Evolutionary conservation across 2,329 filamentous ascomycete genomes (phyloP), one percentile per base, ranked within the genome.

Genomic region (Talaromyces sp.): DNA sequence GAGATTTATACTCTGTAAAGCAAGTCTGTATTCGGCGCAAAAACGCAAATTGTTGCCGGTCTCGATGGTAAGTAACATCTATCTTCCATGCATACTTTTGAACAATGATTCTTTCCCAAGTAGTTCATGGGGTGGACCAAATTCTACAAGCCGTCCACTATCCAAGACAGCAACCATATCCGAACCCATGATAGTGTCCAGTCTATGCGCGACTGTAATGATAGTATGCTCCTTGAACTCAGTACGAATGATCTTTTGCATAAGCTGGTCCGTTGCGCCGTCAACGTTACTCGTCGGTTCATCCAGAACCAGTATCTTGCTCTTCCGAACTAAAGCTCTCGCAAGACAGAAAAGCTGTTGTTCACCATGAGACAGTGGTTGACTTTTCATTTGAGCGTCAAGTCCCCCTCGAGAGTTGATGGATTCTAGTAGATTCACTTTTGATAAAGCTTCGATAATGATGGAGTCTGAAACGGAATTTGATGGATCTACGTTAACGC

Each of bases 201-300:
- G 79, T 2, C 89, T 83, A 71, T 92, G 89, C 1, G 89, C 89
- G 72, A 91, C 91, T 22, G 91, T 88, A 19, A 92, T 76, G 22
- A 91, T 78, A 0, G 89, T 91, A 63, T 83, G 84, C 69, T 0
- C 81, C 38, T 61, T 59, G 68, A 91, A 91, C 74, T 91, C 88
- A 72, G 89, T 86, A 36, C 89, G 82, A 70, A 92, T 91, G 64
- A 83, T 86, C 8, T 87, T 83, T 78, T 92, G 89, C 71, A 92
- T 92, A 31, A 90, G 82, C 1, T 83, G 80, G 74, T 92, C 90
- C 0, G 90, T 92, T 36, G 83, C 81, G 86, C 91, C 90, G 75
- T 92, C 89, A 2, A 92, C 89, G 0, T 89, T 89, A 7, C 85
- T 88, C 0, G 90, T 92, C 1, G 90, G 90, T 79, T 92, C 90